Percentiles rank a stretch among this genome's conserved stretches.
These are phyloP conservation scores for Hyphodiscus hymeniophilus DNA, from an alignment of 495 filamentous ascomycete genomes.

Conservation along the genomic window DNA sequence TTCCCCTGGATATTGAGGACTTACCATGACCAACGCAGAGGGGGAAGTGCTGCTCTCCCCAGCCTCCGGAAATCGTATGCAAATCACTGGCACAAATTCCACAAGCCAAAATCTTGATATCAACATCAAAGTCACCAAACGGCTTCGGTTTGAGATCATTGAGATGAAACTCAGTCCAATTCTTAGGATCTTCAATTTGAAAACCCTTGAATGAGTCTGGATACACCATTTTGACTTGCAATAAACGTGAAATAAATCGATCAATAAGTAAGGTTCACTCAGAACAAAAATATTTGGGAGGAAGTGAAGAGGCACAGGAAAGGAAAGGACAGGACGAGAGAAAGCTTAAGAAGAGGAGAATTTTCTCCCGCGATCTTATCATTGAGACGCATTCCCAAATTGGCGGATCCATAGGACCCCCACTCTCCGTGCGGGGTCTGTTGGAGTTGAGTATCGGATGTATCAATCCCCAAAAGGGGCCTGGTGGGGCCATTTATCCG, in stretches of 20 bases:
- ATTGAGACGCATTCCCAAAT: too few relatives aligned
- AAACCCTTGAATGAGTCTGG: conserved; percentile 37
- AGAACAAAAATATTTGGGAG: too few relatives aligned
- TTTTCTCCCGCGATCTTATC: background rate
- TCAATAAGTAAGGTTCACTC: too few relatives aligned
- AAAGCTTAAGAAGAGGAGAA: conserved; percentile 8
- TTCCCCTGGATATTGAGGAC: background rate
- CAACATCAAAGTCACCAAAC: conserved; percentile 50
- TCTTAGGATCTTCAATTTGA: conserved; percentile 42
- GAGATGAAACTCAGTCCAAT: conserved; percentile 43
- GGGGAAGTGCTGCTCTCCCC: conserved; percentile 45
- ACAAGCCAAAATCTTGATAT: conserved; percentile 46
- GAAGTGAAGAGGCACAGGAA: too few relatives aligned
- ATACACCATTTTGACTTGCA: conserved; percentile 18
- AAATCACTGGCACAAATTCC: conserved; percentile 52
- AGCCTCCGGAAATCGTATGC: conserved; percentile 48
- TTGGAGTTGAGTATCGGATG: background rate
- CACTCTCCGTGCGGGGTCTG: conserved; percentile 7
- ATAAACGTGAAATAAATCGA: too few relatives aligned
- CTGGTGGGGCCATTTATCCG: conserved; percentile 5
- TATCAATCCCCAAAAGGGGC: background rate
- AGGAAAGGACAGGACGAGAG: conserved; percentile 7
- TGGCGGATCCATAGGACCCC: conserved; percentile 1
- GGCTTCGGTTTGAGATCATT: conserved; percentile 50
- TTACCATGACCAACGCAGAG: conserved; percentile 45